These are phyloP conservation scores for Phytophthora pluvialis DNA, from an alignment of 352 stramenopile genomes.

Conservation along the genomic window DNA sequence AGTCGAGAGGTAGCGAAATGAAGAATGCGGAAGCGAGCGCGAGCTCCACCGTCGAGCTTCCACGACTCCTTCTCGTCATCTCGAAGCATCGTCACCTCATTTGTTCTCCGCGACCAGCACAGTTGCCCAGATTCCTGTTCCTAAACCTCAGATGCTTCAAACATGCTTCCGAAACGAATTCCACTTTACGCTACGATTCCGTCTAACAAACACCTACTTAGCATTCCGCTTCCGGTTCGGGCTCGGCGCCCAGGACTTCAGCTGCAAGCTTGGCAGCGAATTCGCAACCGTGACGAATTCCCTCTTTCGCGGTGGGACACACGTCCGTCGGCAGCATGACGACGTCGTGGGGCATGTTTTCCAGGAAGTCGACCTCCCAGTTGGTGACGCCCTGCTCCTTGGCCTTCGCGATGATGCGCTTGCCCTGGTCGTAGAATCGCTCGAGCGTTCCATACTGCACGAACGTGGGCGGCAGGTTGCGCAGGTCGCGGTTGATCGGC, in stretches of 20 bases:
- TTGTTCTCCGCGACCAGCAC: too few relatives aligned
- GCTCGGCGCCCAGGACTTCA: slow-evolving; percentile 8
- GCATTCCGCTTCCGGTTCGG: slow-evolving; percentile 27
- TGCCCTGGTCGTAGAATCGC: slow-evolving; percentile 33
- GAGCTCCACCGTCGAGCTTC: too few relatives aligned
- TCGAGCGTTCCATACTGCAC: slow-evolving; percentile 35
- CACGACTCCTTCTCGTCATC: too few relatives aligned
- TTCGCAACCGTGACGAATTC: slow-evolving; percentile 28
- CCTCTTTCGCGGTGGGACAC: slow-evolving; percentile 24
- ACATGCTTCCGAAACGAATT: too few relatives aligned
- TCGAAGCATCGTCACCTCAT: too few relatives aligned
- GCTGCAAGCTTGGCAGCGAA: slow-evolving; percentile 28
- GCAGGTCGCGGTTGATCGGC: slow-evolving; percentile 26
- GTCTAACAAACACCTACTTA: too few relatives aligned
- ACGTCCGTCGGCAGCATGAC: slow-evolving; percentile 34
- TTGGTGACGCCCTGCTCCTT: slow-evolving; percentile 30
- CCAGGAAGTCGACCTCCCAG: slow-evolving; percentile 29
- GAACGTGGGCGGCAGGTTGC: slow-evolving; percentile 29
- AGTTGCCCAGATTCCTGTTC: too few relatives aligned
- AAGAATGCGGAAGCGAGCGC: too few relatives aligned
- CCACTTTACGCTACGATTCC: too few relatives aligned
- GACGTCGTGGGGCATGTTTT: slow-evolving; percentile 34
- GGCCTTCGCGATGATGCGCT: slow-evolving; percentile 23
- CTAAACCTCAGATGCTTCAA: too few relatives aligned
- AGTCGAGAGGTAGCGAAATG: too few relatives aligned